phyloP scores from a whole-genome alignment of 225 moss, liverwort and hornwort species.

The Marchantia paleacea region DNA sequence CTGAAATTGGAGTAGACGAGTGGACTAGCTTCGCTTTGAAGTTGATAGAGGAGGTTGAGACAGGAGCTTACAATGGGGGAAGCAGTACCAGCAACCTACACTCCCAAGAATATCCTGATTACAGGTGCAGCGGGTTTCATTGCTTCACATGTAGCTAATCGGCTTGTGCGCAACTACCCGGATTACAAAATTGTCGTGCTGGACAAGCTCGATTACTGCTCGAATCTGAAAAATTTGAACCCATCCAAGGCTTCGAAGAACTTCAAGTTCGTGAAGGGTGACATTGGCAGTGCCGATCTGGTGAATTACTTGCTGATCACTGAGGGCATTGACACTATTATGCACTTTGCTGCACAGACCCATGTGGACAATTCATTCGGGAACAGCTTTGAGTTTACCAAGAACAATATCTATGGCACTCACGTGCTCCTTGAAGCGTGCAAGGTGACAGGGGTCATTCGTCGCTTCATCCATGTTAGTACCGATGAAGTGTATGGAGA shows the following conservation, averaged over 20 bases:
- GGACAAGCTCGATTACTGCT: constrained; percentile 51
- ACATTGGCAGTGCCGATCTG: constrained; percentile 47
- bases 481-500: constrained; percentile 51
- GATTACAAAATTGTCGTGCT: constrained; percentile 45
- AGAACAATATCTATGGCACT: constrained; percentile 51
- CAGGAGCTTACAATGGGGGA: constrained; percentile 34
- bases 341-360: constrained; percentile 49
- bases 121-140: constrained; percentile 49
- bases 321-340: constrained; percentile 47
- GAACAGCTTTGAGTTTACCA: constrained; percentile 50
- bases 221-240: constrained; percentile 45
- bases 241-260: constrained; percentile 40
- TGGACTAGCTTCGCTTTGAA: background rate
- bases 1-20: background rate
- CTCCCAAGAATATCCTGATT: constrained; percentile 44
- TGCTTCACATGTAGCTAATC: constrained; percentile 42
- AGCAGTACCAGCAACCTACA: constrained; percentile 33
- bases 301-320: constrained; percentile 46
- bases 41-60: background rate
- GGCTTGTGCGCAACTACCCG: constrained; percentile 44
- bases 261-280: constrained; percentile 48
- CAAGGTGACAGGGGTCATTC: constrained; percentile 47
- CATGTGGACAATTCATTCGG: constrained; percentile 54
- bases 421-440: constrained; percentile 50
- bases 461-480: constrained; percentile 50